Percentiles rank a stretch among this genome's conserved stretches.
Conservation (phyloP, 2,329 filamentous ascomycete species). For the Cladophialophora chaetospira region DNA sequence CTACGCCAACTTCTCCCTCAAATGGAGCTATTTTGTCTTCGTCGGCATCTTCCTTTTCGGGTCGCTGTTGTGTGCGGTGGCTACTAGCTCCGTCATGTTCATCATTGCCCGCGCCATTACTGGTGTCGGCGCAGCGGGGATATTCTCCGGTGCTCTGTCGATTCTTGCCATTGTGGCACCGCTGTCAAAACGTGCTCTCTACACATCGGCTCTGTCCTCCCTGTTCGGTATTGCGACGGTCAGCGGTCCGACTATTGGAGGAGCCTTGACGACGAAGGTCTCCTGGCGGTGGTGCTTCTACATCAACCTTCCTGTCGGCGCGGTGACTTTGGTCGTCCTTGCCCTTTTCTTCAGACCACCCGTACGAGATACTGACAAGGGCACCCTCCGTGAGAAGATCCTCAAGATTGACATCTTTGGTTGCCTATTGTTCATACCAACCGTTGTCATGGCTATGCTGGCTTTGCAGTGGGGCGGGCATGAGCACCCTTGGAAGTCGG, state of each 20-base stretch:
- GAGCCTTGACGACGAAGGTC: conserved; percentile 41
- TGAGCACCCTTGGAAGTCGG: conserved; percentile 28
- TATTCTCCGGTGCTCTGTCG: conserved; percentile 48
- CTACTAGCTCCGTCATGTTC: conserved; percentile 34
- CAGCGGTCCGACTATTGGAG: conserved; percentile 47
- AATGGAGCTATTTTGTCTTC: conserved; percentile 35
- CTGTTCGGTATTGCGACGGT: conserved; percentile 43
- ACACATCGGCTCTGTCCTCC: conserved; percentile 36
- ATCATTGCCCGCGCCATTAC: conserved; percentile 40
- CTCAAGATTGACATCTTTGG: conserved; percentile 33
- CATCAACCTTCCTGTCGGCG: conserved; percentile 47
- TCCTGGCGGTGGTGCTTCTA: conserved; percentile 44
- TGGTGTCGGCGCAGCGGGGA: conserved; percentile 39
- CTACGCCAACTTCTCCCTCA: conserved; percentile 48
- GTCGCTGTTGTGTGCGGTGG: conserved; percentile 36
- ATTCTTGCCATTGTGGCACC: conserved; percentile 38
- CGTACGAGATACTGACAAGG: conserved; percentile 3
- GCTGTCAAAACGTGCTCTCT: conserved; percentile 40
- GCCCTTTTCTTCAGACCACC: conserved; percentile 15
- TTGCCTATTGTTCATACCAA: conserved; percentile 29
- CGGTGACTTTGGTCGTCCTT: conserved; percentile 41
- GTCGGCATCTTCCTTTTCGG: conserved; percentile 39
- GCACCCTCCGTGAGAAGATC: conserved; percentile 8
- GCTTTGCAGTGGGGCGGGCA: conserved; percentile 34
- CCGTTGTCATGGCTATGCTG: conserved; percentile 32